A percentile compares a stretch with the other conserved stretches of the same genome.
Conservation (phyloP, 2,329 filamentous ascomycete species). For the Sporothrix brunneoviolacea region DNA sequence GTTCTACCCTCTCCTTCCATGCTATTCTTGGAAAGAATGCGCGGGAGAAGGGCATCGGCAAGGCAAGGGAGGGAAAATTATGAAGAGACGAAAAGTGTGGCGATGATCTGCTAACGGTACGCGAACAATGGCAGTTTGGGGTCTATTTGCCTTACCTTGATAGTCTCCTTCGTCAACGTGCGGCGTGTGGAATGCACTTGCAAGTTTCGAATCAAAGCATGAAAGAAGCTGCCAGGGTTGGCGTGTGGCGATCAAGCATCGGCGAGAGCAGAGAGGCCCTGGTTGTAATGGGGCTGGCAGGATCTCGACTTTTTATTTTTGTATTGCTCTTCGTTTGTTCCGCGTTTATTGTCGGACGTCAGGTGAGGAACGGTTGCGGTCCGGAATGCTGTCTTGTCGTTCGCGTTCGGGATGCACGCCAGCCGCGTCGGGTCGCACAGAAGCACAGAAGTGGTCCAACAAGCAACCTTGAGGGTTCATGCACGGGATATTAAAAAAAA, state of each 20-base stretch:
- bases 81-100: background rate
- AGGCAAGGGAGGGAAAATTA: background rate
- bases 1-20: background rate
- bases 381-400: background rate
- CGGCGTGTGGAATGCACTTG: background rate
- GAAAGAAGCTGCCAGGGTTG: slow-evolving; percentile 1
- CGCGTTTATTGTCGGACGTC: background rate
- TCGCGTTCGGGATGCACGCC: slow-evolving; percentile 1
- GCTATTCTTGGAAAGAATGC: slow-evolving; percentile 5
- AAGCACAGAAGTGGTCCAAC: slow-evolving; percentile 1
- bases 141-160: background rate
- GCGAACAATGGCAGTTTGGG: background rate
- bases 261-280: background rate
- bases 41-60: background rate
- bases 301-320: background rate
- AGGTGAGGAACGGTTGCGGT: background rate
- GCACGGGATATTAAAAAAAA: background rate
- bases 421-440: background rate
- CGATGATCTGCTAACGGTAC: background rate
- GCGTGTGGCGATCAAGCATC: slow-evolving; percentile 10
- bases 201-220: slow-evolving; percentile 10
- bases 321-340: background rate
- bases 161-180: too few relatives aligned
- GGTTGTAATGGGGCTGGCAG: too few relatives aligned
- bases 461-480: background rate